Evolutionary conservation across 1,284 basidiomycete species (phyloP), one percentile per base, ranked within the genome.

Genomic region (Trichosporon coremiiforme): DNA sequence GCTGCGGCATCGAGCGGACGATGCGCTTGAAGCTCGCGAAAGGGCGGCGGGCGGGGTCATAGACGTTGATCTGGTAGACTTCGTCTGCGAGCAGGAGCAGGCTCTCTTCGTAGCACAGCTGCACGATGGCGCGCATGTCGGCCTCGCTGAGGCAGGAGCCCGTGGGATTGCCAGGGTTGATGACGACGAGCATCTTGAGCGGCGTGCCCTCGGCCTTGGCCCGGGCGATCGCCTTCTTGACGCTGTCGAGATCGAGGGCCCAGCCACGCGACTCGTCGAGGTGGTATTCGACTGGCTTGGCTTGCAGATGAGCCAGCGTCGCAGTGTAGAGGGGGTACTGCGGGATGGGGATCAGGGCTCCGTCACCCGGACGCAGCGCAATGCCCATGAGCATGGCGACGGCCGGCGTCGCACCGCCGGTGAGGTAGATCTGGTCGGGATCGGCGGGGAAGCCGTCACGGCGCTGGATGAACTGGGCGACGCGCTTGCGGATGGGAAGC

Each of bases 291-390:
- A 97, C 85, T 0, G 92, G 85, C 7, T 87, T 85, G 9, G 94
- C 94, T 63, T 87, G 86, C 82, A 88, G 89, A 76, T 94, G 89
- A 0, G 94, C 91, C 57, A 98, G 89, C 0, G 94, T 90, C 22
- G 95, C 95, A 38, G 93, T 95, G 84, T 97, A 96, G 13, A 98
- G 87, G 0, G 95, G 95, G 81, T 98, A 98, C 85, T 98, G 95
- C 0, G 95, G 95, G 72, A 98, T 97, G 31, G 95, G 95, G 76
- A 98, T 97, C 36, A 72, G 69, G 13, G 65, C 67, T 17, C 57
- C 73, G 67, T 74, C 73, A 17, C 77, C 77, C 29, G 69, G 66
- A 15, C 72, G 66, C 15, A 79, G 65, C 8, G 75, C 76, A 50
- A 79, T 70, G 66, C 68, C 75, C 66, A 98, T 89, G 62, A 95